phyloP scores from a whole-genome alignment of 805 yeast genomes.

The Myxozyma vanderwaltii region DNA sequence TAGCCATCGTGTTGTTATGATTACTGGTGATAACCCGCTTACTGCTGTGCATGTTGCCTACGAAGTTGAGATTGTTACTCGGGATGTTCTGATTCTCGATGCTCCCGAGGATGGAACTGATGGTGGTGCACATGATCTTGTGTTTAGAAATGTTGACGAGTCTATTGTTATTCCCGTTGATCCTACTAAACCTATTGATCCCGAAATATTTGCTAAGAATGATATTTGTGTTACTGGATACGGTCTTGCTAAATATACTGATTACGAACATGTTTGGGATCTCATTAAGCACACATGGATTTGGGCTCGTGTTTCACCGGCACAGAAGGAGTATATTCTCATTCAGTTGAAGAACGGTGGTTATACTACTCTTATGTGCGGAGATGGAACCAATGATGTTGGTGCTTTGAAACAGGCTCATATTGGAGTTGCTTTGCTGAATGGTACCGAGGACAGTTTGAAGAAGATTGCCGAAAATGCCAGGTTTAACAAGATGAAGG shows the following conservation, averaged over 20 bases:
- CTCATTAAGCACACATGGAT: slow-evolving; percentile 92
- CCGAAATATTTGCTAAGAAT: slow-evolving; percentile 58
- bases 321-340: slow-evolving; percentile 90
- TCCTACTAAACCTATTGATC: slow-evolving; percentile 58
- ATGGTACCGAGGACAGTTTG: slow-evolving; percentile 94
- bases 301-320: slow-evolving; percentile 95
- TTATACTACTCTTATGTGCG: slow-evolving; percentile 95
- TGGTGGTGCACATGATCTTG: slow-evolving; percentile 54
- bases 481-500: slow-evolving; percentile 62
- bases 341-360: slow-evolving; percentile 83
- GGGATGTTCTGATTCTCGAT: slow-evolving; percentile 83
- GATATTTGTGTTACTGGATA: slow-evolving; percentile 94
- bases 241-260: slow-evolving; percentile 69
- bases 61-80: slow-evolving; percentile 84
- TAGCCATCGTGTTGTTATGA: slow-evolving; percentile 94
- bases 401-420: slow-evolving; percentile 99
- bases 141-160: slow-evolving; percentile 86
- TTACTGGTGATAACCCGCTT: slow-evolving; percentile 97
- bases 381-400: slow-evolving; percentile 99
- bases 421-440: slow-evolving; percentile 94
- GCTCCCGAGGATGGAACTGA: slow-evolving; percentile 71
- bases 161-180: slow-evolving; percentile 67
- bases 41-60: slow-evolving; percentile 98
- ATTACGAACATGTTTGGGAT: slow-evolving; percentile 68
- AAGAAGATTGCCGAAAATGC: slow-evolving; percentile 83